phyloP scores from a whole-genome alignment of 352 stramenopile genomes.

The Phytopythium delawarense region DNA sequence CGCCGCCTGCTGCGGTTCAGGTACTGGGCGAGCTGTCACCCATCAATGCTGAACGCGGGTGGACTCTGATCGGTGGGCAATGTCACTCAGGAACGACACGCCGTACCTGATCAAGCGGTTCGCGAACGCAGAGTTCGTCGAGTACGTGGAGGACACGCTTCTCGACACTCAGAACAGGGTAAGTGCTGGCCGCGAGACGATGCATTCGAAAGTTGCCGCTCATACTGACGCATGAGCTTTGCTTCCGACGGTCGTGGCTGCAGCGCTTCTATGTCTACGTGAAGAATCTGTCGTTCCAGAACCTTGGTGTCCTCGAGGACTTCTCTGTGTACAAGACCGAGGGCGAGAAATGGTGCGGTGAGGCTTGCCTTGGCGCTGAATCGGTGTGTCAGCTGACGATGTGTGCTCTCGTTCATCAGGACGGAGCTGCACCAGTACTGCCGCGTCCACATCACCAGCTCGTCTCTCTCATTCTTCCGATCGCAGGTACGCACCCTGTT shows the following conservation, averaged over 20 bases:
- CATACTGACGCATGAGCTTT: background rate
- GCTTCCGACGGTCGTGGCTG: background rate
- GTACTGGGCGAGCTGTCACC: conserved; percentile 9
- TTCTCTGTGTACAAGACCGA: conserved; percentile 54
- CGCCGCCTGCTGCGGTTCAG: conserved; percentile 54
- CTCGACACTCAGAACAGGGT: conserved; percentile 71
- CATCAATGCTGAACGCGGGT: background rate
- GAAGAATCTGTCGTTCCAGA: conserved; percentile 68
- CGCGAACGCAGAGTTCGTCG: conserved; percentile 59
- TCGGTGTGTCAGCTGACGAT: background rate
- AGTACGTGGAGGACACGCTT: conserved; percentile 75
- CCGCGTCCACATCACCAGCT: conserved; percentile 65
- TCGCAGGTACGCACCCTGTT: conserved; percentile 32
- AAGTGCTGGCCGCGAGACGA: conserved; percentile 10
- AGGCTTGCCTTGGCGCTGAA: background rate
- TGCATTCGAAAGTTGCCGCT: too few relatives aligned
- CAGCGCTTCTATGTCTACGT: conserved; percentile 80
- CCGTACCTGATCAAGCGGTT: conserved; percentile 81
- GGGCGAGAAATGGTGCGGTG: conserved; percentile 14
- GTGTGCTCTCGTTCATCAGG: conserved; percentile 22
- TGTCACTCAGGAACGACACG: conserved; percentile 46
- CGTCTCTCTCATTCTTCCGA: conserved; percentile 71
- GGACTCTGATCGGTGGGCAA: background rate
- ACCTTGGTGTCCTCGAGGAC: conserved; percentile 67
- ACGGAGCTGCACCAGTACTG: conserved; percentile 65